Conservation (phyloP, 192 early-diverging fungal genomes). For the Spinellus fusiger region DNA sequence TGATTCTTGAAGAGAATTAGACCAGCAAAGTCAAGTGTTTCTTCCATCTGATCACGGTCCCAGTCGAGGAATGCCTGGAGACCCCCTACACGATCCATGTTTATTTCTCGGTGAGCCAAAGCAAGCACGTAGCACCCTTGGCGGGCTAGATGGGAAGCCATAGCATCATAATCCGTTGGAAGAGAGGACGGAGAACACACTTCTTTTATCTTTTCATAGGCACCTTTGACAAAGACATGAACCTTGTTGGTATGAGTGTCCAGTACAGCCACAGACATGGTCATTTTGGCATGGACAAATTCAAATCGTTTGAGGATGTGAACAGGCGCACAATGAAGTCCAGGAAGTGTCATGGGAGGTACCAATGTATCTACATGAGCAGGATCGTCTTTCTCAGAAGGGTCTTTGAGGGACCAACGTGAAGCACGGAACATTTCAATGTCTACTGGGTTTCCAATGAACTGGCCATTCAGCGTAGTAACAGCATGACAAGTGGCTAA, state of each 20-base stretch:
- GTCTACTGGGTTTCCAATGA: constrained; percentile 63
- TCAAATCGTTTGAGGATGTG: constrained; percentile 62
- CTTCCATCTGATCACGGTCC: constrained; percentile 57
- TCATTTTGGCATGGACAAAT: constrained; percentile 62
- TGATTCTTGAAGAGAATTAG: constrained; percentile 75
- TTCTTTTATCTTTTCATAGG: constrained; percentile 66
- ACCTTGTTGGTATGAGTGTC: constrained; percentile 45
- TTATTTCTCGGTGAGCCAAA: constrained; percentile 48
- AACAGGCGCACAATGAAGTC: constrained; percentile 16
- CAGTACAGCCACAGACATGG: constrained; percentile 61
- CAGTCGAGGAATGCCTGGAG: constrained; percentile 23
- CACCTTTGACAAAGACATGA: constrained; percentile 64
- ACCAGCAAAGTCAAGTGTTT: constrained; percentile 47
- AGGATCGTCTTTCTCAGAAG: constrained; percentile 11
- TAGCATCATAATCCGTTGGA: constrained; percentile 51
- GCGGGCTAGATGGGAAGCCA: constrained; percentile 49
- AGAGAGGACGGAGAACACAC: constrained; percentile 40
- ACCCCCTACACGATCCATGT: constrained; percentile 35
- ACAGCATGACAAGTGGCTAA: constrained; percentile 46
- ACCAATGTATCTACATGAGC: constrained; percentile 37
- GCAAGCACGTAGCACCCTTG: constrained; percentile 76
- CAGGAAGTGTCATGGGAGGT: constrained; percentile 20
- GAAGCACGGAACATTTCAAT: constrained; percentile 62
- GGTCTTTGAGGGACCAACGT: constrained; percentile 31
- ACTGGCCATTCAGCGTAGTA: constrained; percentile 35